These are phyloP conservation scores for Fusarium pseudograminearum DNA, from an alignment of 2,329 filamentous ascomycete species.

Conservation along the genomic window DNA sequence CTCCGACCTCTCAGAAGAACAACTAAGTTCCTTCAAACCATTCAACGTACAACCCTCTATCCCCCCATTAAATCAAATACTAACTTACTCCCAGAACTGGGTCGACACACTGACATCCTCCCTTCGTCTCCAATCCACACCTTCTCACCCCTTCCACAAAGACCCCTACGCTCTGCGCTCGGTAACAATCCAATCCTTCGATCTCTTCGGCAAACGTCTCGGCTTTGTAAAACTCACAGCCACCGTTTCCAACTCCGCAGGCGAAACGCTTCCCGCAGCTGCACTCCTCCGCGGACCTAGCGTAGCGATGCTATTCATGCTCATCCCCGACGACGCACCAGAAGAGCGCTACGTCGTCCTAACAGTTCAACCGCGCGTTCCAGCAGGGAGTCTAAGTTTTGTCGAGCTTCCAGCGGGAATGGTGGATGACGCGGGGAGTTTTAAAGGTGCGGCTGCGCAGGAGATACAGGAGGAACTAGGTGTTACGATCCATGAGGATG, in stretches of 20 bases:
- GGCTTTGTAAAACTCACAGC: constrained; percentile 70
- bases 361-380: constrained; percentile 69
- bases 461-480: constrained; percentile 73
- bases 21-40: constrained; percentile 61
- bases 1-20: constrained; percentile 57
- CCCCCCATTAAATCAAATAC: fast-evolving
- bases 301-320: constrained; percentile 70
- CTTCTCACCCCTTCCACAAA: constrained; percentile 64
- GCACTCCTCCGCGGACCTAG: constrained; percentile 70
- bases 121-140: constrained; percentile 58
- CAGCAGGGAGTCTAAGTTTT: constrained; percentile 66
- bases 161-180: constrained; percentile 65
- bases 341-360: constrained; percentile 68
- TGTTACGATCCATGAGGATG: constrained; percentile 61
- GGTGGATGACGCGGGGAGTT: constrained; percentile 66
- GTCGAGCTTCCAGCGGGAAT: constrained; percentile 70
- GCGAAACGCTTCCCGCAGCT: constrained; percentile 64
- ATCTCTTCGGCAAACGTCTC: constrained; percentile 62
- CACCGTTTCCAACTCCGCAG: constrained; percentile 59
- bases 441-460: constrained; percentile 68
- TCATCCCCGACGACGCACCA: constrained; percentile 63
- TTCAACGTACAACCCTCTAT: constrained; percentile 57
- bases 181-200: constrained; percentile 66
- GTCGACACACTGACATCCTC: constrained; percentile 60
- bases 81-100: constrained; percentile 58